phyloP scores from a whole-genome alignment of 768 basidiomycete species.

The Boletus rubropictus region DNA sequence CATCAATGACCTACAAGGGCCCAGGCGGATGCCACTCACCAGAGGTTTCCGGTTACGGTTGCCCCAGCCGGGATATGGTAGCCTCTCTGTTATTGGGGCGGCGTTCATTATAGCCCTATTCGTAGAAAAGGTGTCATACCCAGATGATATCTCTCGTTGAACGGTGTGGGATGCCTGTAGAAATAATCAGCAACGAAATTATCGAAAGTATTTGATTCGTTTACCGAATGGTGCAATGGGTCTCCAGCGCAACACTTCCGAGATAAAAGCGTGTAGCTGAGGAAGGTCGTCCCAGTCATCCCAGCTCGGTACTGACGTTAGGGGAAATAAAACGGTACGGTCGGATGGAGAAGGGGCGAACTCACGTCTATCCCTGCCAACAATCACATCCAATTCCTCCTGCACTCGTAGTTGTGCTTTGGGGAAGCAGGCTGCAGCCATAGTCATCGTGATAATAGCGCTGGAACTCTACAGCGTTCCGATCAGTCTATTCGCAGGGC shows the following conservation, averaged over 20 bases:
- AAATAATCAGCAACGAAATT: neutral
- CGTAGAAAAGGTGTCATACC: conserved; percentile 28
- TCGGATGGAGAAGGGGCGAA: neutral
- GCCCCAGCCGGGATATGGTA: conserved; percentile 23
- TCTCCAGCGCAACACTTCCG: conserved; percentile 36
- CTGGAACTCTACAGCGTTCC: neutral
- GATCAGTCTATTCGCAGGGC: neutral
- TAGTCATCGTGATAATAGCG: conserved; percentile 35
- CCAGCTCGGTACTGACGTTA: conserved; percentile 32
- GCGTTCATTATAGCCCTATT: conserved; percentile 26
- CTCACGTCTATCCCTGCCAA: conserved; percentile 37
- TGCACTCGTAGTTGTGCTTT: conserved; percentile 45
- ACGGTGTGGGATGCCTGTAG: conserved; percentile 47
- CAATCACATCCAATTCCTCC: conserved; percentile 46
- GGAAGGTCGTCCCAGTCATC: conserved; percentile 31
- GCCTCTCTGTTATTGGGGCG: conserved; percentile 9
- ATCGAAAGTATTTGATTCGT: no score
- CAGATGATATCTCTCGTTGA: conserved; percentile 60
- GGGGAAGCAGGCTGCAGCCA: conserved; percentile 53
- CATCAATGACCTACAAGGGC: neutral
- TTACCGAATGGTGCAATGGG: conserved; percentile 29
- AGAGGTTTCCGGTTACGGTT: conserved; percentile 20
- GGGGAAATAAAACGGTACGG: neutral
- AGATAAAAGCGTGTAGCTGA: conserved; percentile 34
- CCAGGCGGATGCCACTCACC: conserved; percentile 5